Percentiles rank a stretch among this genome's conserved stretches.
Evolutionary conservation across 768 basidiomycete genomes (phyloP).

Genomic region (Macrolepiota dolichaula): DNA sequence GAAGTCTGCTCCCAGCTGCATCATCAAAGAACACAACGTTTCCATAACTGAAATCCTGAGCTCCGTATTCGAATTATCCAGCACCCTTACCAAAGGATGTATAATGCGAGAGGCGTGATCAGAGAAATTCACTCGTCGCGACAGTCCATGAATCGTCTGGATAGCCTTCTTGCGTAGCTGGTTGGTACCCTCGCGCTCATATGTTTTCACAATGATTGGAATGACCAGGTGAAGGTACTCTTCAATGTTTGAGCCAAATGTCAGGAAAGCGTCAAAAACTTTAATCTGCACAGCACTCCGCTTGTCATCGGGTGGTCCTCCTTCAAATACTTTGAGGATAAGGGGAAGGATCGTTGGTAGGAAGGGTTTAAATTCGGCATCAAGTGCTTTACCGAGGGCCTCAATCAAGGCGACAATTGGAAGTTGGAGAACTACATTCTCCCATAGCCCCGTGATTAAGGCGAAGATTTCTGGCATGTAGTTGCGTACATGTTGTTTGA

Average conservation of each 20-base stretch:
- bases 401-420: constrained; percentile 93
- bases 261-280: constrained; percentile 91
- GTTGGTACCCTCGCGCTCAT: constrained; percentile 79
- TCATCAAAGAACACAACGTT: constrained; percentile 85
- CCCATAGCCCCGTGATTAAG: constrained; percentile 90
- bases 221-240: constrained; percentile 97
- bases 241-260: constrained; percentile 95
- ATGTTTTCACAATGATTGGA: constrained; percentile 89
- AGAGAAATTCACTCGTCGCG: constrained; percentile 92
- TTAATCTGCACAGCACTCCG: constrained; percentile 78
- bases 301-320: constrained; percentile 65
- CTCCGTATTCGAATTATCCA: constrained; percentile 73
- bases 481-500: constrained; percentile 95
- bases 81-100: constrained; percentile 87
- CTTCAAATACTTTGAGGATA: constrained; percentile 87
- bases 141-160: constrained; percentile 86
- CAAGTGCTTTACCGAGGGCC: constrained; percentile 87
- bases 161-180: constrained; percentile 85
- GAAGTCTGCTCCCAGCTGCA: constrained; percentile 94
- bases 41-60: constrained; percentile 87
- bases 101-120: constrained; percentile 97
- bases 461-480: constrained; percentile 83
- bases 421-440: constrained; percentile 75
- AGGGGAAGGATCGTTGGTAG: constrained; percentile 86
- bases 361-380: constrained; percentile 97